A percentile compares a stretch with the other conserved stretches of the same genome.
Conservation (phyloP, 805 yeast genomes). For the Saccharomycopsis vini region DNA sequence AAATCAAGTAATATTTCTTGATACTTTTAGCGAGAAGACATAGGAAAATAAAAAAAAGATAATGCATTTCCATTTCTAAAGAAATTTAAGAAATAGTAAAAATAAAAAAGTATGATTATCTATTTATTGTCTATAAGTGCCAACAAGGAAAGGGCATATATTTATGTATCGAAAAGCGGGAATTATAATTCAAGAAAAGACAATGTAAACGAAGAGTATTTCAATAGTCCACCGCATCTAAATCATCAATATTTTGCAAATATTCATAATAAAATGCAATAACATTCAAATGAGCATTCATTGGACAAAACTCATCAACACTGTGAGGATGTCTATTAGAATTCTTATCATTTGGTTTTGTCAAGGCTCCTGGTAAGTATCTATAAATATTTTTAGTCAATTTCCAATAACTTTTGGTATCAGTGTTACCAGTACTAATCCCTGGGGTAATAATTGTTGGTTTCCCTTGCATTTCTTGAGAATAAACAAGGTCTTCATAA, state of each 20-base stretch:
- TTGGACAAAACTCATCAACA: slow-evolving; percentile 49
- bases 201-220: no score
- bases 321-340: slow-evolving; percentile 38
- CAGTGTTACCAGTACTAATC: slow-evolving; percentile 62
- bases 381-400: slow-evolving; percentile 55
- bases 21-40: no score
- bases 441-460: slow-evolving; percentile 42
- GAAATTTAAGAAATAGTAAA: no score
- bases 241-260: slow-evolving; percentile 26
- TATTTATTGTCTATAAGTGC: no score
- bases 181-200: no score
- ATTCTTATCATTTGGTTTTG: slow-evolving; percentile 14
- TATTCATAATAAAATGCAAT: slow-evolving; percentile 50
- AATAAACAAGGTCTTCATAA: slow-evolving; percentile 44
- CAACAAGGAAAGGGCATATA: no score
- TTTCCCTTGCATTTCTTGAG: slow-evolving; percentile 22
- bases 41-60: no score
- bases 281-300: slow-evolving; percentile 50
- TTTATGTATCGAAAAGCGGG: no score
- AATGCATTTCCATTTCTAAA: no score
- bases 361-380: slow-evolving; percentile 34
- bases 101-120: no score
- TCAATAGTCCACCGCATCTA: no score
- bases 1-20: no score
- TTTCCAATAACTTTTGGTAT: slow-evolving; percentile 57